These are phyloP conservation scores for Liriodendron chinense DNA, from an alignment of 164 flowering plant species.

Conservation along the genomic window DNA sequence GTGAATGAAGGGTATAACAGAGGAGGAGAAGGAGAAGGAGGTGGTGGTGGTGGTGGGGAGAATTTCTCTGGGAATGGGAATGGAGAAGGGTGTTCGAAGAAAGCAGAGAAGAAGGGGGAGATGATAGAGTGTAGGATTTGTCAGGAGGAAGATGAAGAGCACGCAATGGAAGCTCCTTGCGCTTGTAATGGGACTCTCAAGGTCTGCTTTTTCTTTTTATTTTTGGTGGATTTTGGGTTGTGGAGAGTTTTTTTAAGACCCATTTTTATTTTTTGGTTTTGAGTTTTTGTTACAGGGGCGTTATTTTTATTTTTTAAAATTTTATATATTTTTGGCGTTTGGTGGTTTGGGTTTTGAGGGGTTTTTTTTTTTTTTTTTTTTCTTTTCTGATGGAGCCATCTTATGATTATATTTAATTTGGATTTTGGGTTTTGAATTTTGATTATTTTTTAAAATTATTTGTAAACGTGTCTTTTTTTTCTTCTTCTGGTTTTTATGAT, in stretches of 20 bases:
- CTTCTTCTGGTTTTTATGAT: not conserved
- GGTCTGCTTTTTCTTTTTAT: conserved; percentile 27
- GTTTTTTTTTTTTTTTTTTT: not conserved
- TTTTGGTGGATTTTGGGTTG: not conserved
- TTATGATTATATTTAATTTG: not conserved
- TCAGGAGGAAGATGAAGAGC: conserved; percentile 61
- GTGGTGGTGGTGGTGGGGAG: conserved; percentile 7
- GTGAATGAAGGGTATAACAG: conserved; percentile 9
- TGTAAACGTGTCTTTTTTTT: not conserved
- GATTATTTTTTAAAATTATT: not conserved
- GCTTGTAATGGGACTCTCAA: conserved; percentile 75
- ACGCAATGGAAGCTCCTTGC: conserved; percentile 62
- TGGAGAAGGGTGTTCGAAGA: conserved; percentile 8
- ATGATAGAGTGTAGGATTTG: conserved; percentile 72
- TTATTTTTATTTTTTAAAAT: not conserved
- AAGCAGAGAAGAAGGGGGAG: conserved; percentile 14
- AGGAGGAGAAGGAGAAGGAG: conserved; percentile 1
- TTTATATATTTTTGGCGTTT: not conserved
- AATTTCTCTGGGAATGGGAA: conserved; percentile 11
- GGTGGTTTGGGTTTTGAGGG: not conserved
- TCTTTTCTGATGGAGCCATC: not conserved
- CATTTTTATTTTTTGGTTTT: not conserved
- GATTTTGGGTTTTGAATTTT: not conserved
- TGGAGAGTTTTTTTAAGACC: not conserved
- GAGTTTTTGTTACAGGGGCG: not conserved